phyloP scores from a whole-genome alignment of 257 asterid species.

The Voacanga thouarsii region DNA sequence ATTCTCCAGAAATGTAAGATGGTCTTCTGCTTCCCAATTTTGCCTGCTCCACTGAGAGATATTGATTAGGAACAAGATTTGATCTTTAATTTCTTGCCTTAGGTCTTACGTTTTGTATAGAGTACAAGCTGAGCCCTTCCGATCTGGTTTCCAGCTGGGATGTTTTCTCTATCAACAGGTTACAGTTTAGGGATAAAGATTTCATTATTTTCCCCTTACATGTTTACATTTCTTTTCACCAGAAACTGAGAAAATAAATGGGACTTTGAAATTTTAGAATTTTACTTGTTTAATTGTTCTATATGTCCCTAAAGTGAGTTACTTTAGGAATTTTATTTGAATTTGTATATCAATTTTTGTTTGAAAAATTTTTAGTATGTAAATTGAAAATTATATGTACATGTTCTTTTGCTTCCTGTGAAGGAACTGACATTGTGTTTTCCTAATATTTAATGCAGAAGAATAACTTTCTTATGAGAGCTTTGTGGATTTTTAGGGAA shows the following conservation, averaged over 20 bases:
- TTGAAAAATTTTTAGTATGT: neutral
- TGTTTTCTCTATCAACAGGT: conserved; percentile 79
- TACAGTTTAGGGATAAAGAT: neutral
- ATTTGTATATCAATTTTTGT: neutral
- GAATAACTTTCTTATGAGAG: neutral
- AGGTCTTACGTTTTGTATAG: conserved; percentile 81
- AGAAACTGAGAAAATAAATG: neutral
- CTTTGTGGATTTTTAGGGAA: conserved; percentile 1
- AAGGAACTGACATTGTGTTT: neutral
- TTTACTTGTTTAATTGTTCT: neutral
- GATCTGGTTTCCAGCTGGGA: conserved; percentile 96
- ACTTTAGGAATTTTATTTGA: neutral
- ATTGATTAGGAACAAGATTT: neutral
- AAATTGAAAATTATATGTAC: neutral
- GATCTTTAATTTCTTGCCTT: conserved; percentile 8
- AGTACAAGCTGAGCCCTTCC: conserved; percentile 79
- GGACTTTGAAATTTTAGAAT: neutral
- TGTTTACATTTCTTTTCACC: neutral
- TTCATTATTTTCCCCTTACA: neutral
- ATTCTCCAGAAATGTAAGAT: conserved; percentile 69
- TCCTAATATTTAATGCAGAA: neutral
- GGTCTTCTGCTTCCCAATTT: neutral
- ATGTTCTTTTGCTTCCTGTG: neutral
- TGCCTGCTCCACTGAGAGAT: neutral
- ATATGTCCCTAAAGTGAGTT: neutral